Conservation (phyloP, 1,139 yeast genomes). For the Debaryomycetaceae sp. region DNA sequence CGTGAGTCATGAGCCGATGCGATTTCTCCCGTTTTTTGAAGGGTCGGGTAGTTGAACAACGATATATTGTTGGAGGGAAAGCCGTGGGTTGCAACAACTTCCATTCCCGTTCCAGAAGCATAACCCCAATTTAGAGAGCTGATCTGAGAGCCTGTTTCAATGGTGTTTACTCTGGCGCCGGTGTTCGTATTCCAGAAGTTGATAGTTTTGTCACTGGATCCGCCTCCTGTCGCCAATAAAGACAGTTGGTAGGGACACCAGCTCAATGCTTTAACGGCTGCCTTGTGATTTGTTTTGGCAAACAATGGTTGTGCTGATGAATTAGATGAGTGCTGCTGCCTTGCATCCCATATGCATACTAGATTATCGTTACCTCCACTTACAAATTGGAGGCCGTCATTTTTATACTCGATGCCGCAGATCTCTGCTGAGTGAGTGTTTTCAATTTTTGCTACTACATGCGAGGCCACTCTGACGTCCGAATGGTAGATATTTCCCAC, state of each 20-base stretch:
- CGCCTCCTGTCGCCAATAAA: constrained; percentile 93
- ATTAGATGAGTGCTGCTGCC: constrained; percentile 41
- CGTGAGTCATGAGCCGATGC: constrained; percentile 86
- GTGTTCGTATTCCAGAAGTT: constrained; percentile 96
- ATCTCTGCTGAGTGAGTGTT: constrained; percentile 76
- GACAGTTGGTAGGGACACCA: constrained; percentile 92
- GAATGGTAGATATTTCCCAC: constrained; percentile 83
- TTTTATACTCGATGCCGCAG: constrained; percentile 86
- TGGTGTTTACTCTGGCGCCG: constrained; percentile 81
- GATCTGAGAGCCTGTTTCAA: constrained; percentile 92
- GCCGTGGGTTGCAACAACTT: constrained; percentile 93
- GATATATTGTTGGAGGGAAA: constrained; percentile 84
- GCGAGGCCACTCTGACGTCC: constrained; percentile 87
- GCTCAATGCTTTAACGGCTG: constrained; percentile 93
- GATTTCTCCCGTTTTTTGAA: constrained; percentile 87
- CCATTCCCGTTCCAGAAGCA: constrained; percentile 67
- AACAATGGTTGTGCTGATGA: constrained; percentile 55
- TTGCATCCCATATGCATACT: constrained; percentile 92
- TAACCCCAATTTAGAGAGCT: constrained; percentile 91
- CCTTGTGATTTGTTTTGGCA: constrained; percentile 76
- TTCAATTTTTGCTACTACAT: constrained; percentile 56
- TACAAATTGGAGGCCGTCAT: constrained; percentile 82
- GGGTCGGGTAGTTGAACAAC: constrained; percentile 80
- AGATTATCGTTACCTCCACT: constrained; percentile 95
- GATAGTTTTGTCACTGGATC: constrained; percentile 83